Evolutionary conservation across 2,329 filamentous ascomycete species (phyloP), one percentile per base, ranked within the genome.

Genomic region (Teratosphaeria viscida): DNA sequence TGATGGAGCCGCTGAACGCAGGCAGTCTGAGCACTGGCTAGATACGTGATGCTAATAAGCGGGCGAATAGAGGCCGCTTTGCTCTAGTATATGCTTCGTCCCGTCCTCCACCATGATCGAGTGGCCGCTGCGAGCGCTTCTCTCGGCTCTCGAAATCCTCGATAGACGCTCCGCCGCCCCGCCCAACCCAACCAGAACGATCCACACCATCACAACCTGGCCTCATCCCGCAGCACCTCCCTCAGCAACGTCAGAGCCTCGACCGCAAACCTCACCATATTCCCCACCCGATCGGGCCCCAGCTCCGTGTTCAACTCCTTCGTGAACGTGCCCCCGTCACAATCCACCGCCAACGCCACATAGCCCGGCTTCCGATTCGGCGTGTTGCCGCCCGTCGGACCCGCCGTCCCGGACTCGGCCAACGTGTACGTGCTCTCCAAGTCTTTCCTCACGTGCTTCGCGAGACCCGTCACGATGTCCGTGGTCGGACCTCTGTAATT

Each of bases 201-300:
- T 32, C 29, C 29, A 7, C 2, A 7, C 43, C 43, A 49, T 67
- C 65, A 76, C 56, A 76, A 58, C 68, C 77, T 76, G 39, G 70
- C 72, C 55, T 75, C 71, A 8, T 73, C 76, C 60, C 77, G 77
- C 49, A 85, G 76, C 37, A 83, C 79, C 72, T 85, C 83, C 65
- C 75, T 77, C 63, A 85, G 69, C 62, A 86, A 68, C 66, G 69
- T 78, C 73, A 86, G 72, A 27, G 75, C 82, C 70, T 83, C 82
- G 2, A 77, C 75, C 0, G 84, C 82, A 76, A 87, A 87, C 43
- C 71, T 71, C 60, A 86, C 76, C 84, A 87, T 87, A 67, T 87
- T 87, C 56, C 65, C 79, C 67, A 82, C 79, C 59, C 84, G 73
- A 66, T 85, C 78, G 2, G 70, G 74, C 8, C 76, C 78, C 27